Evolutionary conservation across 192 early-diverging fungal genomes (phyloP), one percentile per base, ranked within the genome.

Genomic region (Backusella luteola): DNA sequence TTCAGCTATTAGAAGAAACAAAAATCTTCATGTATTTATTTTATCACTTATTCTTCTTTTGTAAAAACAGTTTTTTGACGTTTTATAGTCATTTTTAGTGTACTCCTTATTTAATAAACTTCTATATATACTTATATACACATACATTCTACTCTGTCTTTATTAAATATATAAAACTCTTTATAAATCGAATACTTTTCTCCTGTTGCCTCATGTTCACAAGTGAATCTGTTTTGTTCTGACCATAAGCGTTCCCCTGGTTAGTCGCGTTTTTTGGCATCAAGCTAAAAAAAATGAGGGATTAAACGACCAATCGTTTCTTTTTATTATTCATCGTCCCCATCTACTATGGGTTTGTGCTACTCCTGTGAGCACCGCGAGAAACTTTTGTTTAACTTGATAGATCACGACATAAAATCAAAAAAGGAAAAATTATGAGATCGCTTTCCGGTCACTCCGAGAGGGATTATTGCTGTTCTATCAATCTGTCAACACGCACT

Each of bases 1-100:
- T 80, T 80, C 14, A 49, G 42, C 8, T 71, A 71, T 17, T 71
- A 49, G 41, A 56, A 56, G 8, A 39, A 8, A 39, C 38, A 0
- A 29, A n/a, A 23, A 12, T 29, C 26, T 63, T 56, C 21, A 56
- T 63, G 56, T 63, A 63, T 63, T 29, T 29, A 63, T 63, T 29
- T 21, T 23, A 21, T 56, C 9, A 56, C 14, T 21, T 63, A 63
- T 63, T 29, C 29, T 29, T 63, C 2, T 63, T 63, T 29, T 63
- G 23, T 63, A 63, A 63, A 63, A 59, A 29, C 17, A 9, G 7
- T 26, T 59, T 59, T 23, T 56, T 26, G n/a, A 11, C 29, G 7
- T 12, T 12, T 4, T 59, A 26, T 26, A 9, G 26, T 21, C 23
- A 23, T 26, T 59, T 26, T 59, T 59, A 26, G 12, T 59, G 53